These are phyloP conservation scores for Alternaria tenuissima DNA, from an alignment of 2,329 filamentous ascomycete species.

Conservation along the genomic window DNA sequence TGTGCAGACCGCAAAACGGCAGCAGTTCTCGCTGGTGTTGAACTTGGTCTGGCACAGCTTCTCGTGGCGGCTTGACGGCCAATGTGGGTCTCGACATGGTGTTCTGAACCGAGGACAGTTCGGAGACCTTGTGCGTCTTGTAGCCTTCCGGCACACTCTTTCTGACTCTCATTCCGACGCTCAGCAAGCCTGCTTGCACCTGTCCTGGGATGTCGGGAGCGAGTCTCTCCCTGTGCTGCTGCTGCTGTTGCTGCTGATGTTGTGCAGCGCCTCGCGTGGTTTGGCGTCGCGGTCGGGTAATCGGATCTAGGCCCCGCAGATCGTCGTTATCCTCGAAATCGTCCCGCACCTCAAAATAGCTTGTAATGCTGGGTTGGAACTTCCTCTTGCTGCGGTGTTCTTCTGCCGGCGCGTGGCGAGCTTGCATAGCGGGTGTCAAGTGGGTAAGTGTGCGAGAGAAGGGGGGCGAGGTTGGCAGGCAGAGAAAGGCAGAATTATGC, in stretches of 20 bases:
- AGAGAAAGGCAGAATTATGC: conserved; percentile 10
- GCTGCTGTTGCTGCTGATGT: conserved; percentile 11
- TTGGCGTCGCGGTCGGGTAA: conserved; percentile 32
- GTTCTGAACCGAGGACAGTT: conserved; percentile 37
- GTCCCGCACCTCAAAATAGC: conserved; percentile 50
- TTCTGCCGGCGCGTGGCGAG: conserved; percentile 25
- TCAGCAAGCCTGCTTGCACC: conserved; percentile 84
- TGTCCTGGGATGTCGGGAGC: conserved; percentile 66
- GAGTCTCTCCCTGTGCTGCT: conserved; percentile 25
- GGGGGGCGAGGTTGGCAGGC: not conserved
- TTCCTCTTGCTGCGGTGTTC: conserved; percentile 53
- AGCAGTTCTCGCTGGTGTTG: conserved; percentile 67
- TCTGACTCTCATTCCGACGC: conserved; percentile 91
- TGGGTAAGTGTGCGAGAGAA: conserved; percentile 1
- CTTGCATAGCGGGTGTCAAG: conserved; percentile 19
- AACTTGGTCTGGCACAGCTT: conserved; percentile 29
- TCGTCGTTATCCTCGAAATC: conserved; percentile 30
- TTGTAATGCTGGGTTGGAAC: conserved; percentile 57
- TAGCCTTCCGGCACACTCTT: conserved; percentile 95
- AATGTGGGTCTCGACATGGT: conserved; percentile 31
- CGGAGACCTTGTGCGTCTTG: conserved; percentile 70
- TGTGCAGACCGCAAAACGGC: conserved; percentile 83
- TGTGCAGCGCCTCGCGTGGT: conserved; percentile 14
- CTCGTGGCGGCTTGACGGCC: conserved; percentile 36
- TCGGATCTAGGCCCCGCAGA: conserved; percentile 39